A percentile compares a stretch with the other conserved stretches of the same genome.
Conservation (phyloP, 176 grass and related monocot species). For the Hordeum vulgare region DNA sequence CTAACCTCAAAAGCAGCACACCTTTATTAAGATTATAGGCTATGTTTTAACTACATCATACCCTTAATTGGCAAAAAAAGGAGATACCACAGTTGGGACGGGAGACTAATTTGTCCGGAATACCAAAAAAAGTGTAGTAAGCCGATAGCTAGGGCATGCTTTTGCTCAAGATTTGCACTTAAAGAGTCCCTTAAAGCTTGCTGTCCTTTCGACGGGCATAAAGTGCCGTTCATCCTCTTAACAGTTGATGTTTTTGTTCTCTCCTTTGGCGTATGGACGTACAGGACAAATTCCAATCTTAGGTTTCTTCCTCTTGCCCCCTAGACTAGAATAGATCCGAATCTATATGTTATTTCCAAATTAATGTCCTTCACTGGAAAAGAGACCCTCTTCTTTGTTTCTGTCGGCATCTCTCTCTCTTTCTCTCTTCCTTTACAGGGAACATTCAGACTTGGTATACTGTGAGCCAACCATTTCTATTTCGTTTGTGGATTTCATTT, state of each 20-base stretch:
- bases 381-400: background rate
- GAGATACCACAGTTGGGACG: no score
- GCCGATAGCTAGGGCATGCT: background rate
- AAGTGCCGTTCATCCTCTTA: background rate
- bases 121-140: background rate
- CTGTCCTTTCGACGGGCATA: slow-evolving; percentile 20
- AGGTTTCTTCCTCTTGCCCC: background rate
- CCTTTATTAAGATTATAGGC: background rate
- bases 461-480: no score
- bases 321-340: no score
- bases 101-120: background rate
- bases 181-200: slow-evolving; percentile 20
- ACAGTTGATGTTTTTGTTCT: slow-evolving; percentile 9
- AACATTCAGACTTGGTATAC: background rate
- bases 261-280: background rate
- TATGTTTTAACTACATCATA: background rate
- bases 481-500: background rate
- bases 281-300: slow-evolving; percentile 3
- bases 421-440: background rate
- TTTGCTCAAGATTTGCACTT: background rate
- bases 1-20: background rate
- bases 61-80: background rate
- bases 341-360: background rate
- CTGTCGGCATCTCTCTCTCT: background rate
- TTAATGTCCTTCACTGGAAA: background rate